Evolutionary conservation across 345 rosid species (phyloP), one percentile per base, ranked within the genome.

Genomic region (Angophora floribunda): DNA sequence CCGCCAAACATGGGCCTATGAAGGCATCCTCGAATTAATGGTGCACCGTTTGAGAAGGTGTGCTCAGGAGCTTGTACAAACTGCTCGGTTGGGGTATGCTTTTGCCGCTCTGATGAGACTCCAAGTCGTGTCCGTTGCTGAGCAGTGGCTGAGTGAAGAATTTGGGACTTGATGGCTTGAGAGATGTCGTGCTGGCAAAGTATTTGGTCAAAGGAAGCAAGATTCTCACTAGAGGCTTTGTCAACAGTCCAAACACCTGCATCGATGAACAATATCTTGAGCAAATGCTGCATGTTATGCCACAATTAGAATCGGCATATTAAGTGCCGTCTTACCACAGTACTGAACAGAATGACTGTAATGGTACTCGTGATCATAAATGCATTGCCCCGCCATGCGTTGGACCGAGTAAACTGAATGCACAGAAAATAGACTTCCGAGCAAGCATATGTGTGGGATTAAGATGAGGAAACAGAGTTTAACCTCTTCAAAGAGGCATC

Each of bases 311-410:
- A 22, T 51, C 4, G 1, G 65, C 53, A 50, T 11, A 75, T n/a
- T 10, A 57, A 7, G 44, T 0, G 0, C 32, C 50, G 51, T 22
- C 91, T 91, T 87, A 93, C 95, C 95, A 90, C 91, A 5, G 93
- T 87, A 86, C 93, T 92, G 85, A 89, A 90, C n/a, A n/a, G n/a
- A 82, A 89, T 91, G 16, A 78, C 89, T 0, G 90, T 90, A 44
- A 89, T 89, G 15, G 93, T 92, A 36, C 95, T 92, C 15, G n/a
- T n/a, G 89, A 93, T 90, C 95, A 89, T 92, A 78, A 92, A 86
- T 9, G 91, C 89, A 67, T 88, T 87, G 12, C 88, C 92, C 4
- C 89, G 90, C 52, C 90, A 78, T n/a, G 86, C 89, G 6, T 88
- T 63, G 4, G 91, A 90, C n/a, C 86, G 84, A 52, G 91, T 90